Conservation (phyloP, 345 rosid species). For the Xanthoceras sorbifolium region DNA sequence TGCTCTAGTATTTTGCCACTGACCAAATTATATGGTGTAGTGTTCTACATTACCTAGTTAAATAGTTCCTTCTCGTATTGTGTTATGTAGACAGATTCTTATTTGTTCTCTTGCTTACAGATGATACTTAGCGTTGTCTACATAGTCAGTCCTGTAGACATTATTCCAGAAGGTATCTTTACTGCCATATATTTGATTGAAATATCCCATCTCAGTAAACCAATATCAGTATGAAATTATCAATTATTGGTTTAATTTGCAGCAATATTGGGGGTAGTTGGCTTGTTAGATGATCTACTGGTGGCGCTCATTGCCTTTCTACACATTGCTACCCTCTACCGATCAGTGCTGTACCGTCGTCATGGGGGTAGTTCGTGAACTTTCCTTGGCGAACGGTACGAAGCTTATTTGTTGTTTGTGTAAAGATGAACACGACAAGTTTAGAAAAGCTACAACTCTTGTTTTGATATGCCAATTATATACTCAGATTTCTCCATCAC, state of each 20-base stretch:
- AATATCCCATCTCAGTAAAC: not conserved
- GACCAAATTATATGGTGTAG: not conserved
- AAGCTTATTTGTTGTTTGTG: not conserved
- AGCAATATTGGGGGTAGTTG: conserved; percentile 76
- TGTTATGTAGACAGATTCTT: conserved; percentile 6
- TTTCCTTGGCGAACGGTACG: not conserved
- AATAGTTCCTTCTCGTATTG: not conserved
- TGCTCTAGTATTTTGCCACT: not conserved
- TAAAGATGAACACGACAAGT: not conserved
- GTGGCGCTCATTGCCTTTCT: conserved; percentile 68
- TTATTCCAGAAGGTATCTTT: conserved; percentile 82
- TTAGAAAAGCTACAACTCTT: not conserved
- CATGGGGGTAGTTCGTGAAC: conserved; percentile 61
- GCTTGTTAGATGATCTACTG: conserved; percentile 78
- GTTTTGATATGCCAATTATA: not conserved
- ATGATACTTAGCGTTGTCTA: conserved; percentile 64
- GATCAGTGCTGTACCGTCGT: conserved; percentile 76
- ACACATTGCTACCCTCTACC: conserved; percentile 83
- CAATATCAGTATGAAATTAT: not conserved
- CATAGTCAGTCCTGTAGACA: conserved; percentile 82
- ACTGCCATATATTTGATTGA: not conserved
- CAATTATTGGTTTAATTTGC: conserved; percentile 7
- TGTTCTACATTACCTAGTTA: not conserved
- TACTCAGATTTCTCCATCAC: not conserved
- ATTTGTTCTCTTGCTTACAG: conserved; percentile 42